Evolutionary conservation across 2,329 filamentous ascomycete genomes (phyloP), one percentile per base, ranked within the genome.

Genomic region (Cladosporium austrohemisphaericum): DNA sequence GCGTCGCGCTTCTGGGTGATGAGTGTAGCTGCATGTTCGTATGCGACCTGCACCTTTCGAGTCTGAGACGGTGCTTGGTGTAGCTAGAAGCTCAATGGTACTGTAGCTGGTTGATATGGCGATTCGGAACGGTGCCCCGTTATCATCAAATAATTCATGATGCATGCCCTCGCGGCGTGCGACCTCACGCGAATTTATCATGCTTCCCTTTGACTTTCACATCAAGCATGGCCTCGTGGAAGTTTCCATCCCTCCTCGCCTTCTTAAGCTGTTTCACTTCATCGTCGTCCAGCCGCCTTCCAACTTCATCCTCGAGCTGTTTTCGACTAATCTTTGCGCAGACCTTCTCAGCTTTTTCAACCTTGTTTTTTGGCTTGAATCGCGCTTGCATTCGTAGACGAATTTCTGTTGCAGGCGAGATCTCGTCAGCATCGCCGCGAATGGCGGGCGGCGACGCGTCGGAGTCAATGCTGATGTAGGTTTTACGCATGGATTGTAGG

Each of bases 131-230:
- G n/a, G n/a, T n/a, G n/a, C n/a, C n/a, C n/a, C n/a, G n/a, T n/a
- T n/a, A n/a, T n/a, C n/a, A n/a, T n/a, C n/a, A n/a, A n/a, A n/a
- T n/a, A n/a, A n/a, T n/a, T n/a, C n/a, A n/a, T n/a, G n/a, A n/a
- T n/a, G n/a, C n/a, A n/a, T n/a, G n/a, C n/a, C n/a, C n/a, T n/a
- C n/a, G n/a, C n/a, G n/a, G n/a, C n/a, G 10, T 38, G 2, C 16
- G 6, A 16, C 23, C 16, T 64, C 60, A 71, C 44, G 68, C 72
- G 71, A 74, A 95, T 68, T 95, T 95, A 71, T 95, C 90, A 70
- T 95, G 91, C 72, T 95, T 95, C 49, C 83, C 84, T 74, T 95
- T 95, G 23, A 93, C 85, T 69, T 92, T 93, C 49, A 96, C 75
- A 70, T 94, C 84, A 56, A 97, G 70, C 62, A 96, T 70, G 58